Evolutionary conservation across 768 basidiomycete species (phyloP), one percentile per base, ranked within the genome.

Genomic region (Auriscalpium vulgare): DNA sequence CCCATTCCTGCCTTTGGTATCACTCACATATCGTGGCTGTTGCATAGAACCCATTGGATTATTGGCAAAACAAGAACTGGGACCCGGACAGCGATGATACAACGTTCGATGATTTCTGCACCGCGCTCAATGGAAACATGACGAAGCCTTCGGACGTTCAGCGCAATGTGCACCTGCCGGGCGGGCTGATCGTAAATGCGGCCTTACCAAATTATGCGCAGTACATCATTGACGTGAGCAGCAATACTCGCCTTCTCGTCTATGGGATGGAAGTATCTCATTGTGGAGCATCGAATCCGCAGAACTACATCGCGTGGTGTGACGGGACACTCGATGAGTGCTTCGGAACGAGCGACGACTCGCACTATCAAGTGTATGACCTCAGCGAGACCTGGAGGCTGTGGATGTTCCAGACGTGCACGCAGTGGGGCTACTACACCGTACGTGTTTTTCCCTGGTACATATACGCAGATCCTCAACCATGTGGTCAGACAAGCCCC

Each of bases 381-480:
- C 71, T 93, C 14, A 75, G 81, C 51, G 81, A 91, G 64, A 79
- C 78, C 1, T 97, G 95, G 95, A 80, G 92, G 35, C 69, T 84
- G 13, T 98, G 95, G 95, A 63, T 74, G 8, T 97, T 93, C 77
- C 95, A 92, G 73, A 89, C 89, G 56, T 95, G 92, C 73, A 93
- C 91, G 0, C 82, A 95, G 64, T 97, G 95, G 95, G 95, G 94
- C 2, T 99, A 91, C 70, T 94, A 95, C 68, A 84, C 78, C 35
- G 91, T 88, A 63, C 36, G 80, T 56, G 8, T 34, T 19, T n/a
- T 38, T 23, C 37, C 34, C 34, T 14, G 17, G 4, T 14, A 14
- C 14, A 34, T 10, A 21, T 34, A 47, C 47, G 53, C 38, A 54
- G 11, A n/a, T 50, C 49, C 43, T 45, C 44, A n/a, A 21, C 35